Percentiles rank a stretch among this genome's conserved stretches.
Evolutionary conservation across 73 alveolate genomes (phyloP).

Genomic region (Breviolum minutum): DNA sequence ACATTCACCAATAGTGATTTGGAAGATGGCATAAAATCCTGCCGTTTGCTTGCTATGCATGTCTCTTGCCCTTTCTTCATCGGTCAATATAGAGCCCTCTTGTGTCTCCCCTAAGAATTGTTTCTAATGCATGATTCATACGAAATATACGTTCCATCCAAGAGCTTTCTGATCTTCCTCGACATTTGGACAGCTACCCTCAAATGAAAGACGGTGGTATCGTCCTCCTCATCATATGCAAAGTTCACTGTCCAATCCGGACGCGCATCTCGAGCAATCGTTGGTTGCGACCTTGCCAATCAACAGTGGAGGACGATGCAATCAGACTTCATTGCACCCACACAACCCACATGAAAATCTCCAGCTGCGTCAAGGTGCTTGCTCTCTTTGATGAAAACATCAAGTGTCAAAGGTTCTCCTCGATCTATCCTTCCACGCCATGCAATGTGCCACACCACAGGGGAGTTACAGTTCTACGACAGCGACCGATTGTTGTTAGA

Average conservation of each 20-base stretch:
- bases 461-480: not conserved
- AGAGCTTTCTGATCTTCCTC: too few species aligned
- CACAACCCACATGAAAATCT: not conserved
- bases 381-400: conserved; percentile 86
- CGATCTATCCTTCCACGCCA: conserved; percentile 41
- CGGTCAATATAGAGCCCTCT: too few species aligned
- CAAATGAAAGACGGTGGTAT: too few species aligned
- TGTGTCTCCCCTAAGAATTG: not conserved
- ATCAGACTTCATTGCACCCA: too few species aligned
- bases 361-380: not conserved
- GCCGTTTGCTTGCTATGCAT: not conserved
- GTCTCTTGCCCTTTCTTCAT: too few species aligned
- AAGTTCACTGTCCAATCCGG: conserved; percentile 56
- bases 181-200: too few species aligned
- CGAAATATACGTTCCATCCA: too few species aligned
- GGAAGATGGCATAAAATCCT: conserved; percentile 62
- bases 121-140: not conserved
- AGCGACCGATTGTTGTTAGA: not conserved
- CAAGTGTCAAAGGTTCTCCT: conserved; percentile 57
- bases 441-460: not conserved
- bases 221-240: conserved; percentile 54
- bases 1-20: conserved; percentile 41
- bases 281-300: conserved; percentile 45
- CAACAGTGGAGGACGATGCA: not conserved
- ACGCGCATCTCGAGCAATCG: conserved; percentile 63